A percentile compares a stretch with the other conserved stretches of the same genome.
Conservation (phyloP, 2,329 filamentous ascomycete species). For the Colletotrichum shisoi region DNA sequence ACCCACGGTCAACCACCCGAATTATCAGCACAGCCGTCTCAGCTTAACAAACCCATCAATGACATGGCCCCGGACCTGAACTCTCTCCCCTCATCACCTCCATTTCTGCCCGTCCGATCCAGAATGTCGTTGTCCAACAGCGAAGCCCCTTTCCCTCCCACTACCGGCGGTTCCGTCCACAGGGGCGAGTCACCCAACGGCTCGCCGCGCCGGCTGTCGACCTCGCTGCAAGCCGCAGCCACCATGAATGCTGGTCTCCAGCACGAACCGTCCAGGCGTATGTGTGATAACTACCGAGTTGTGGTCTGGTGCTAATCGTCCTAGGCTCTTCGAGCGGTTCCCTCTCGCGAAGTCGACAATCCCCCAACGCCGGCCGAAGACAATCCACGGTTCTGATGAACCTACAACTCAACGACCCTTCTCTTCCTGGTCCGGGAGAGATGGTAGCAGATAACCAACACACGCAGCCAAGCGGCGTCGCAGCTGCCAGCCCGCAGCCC, state of each 20-base stretch:
- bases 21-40: slow-evolving; percentile 5
- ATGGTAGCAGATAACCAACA: slow-evolving; percentile 62
- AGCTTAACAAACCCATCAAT: slow-evolving; percentile 19
- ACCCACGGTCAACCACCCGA: slow-evolving; percentile 7
- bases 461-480: slow-evolving; percentile 43
- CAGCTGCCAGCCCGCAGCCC: slow-evolving; percentile 55
- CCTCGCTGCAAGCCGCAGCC: slow-evolving; percentile 77
- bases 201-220: slow-evolving; percentile 70
- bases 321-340: slow-evolving; percentile 64
- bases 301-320: not conserved
- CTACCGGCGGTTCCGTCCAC: slow-evolving; percentile 23
- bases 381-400: slow-evolving; percentile 76
- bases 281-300: slow-evolving; percentile 41
- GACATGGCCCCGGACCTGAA: slow-evolving; percentile 37
- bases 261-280: slow-evolving; percentile 67
- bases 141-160: slow-evolving; percentile 33
- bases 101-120: slow-evolving; percentile 26
- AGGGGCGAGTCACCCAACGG: slow-evolving; percentile 63
- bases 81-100: slow-evolving; percentile 35
- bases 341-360: slow-evolving; percentile 54
- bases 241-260: slow-evolving; percentile 80
- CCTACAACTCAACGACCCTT: slow-evolving; percentile 75
- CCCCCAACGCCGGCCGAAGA: slow-evolving; percentile 63
- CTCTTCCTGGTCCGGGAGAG: slow-evolving; percentile 72
- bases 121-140: slow-evolving; percentile 39